phyloP scores from a whole-genome alignment of 306 rosid species.

The Rosa persica region DNA sequence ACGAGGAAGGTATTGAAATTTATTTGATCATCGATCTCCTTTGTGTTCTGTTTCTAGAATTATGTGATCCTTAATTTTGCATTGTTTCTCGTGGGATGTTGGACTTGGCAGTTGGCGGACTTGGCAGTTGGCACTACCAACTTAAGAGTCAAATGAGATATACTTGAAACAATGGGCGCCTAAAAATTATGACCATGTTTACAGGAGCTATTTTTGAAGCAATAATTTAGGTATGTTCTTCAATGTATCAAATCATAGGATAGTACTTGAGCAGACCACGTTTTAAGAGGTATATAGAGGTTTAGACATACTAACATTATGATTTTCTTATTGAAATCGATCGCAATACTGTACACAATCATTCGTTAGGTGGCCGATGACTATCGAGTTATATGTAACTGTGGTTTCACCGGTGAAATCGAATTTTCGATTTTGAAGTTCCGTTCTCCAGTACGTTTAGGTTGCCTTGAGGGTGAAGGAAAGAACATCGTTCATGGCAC shows the following conservation, averaged over 20 bases:
- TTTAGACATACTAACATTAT: too few relatives aligned
- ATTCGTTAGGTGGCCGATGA: too few relatives aligned
- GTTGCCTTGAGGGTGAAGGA: background rate
- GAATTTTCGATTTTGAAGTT: too few relatives aligned
- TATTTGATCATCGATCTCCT: background rate
- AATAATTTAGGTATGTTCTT: background rate
- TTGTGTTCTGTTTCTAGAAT: too few relatives aligned
- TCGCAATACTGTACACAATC: too few relatives aligned
- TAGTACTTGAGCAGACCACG: background rate
- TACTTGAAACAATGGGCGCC: background rate
- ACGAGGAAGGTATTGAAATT: background rate
- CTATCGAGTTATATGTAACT: too few relatives aligned
- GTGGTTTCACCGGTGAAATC: too few relatives aligned
- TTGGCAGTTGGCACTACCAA: background rate
- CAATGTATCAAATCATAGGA: background rate
- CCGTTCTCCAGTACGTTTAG: background rate
- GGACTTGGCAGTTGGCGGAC: background rate
- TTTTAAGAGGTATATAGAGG: background rate
- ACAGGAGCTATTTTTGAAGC: background rate
- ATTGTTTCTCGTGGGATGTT: background rate
- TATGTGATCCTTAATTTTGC: background rate
- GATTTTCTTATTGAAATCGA: too few relatives aligned
- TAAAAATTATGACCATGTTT: background rate
- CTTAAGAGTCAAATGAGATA: background rate
- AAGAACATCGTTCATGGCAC: conserved; percentile 5